phyloP scores from a whole-genome alignment of 257 asterid genomes.

The Solanum corneliomulleri region DNA sequence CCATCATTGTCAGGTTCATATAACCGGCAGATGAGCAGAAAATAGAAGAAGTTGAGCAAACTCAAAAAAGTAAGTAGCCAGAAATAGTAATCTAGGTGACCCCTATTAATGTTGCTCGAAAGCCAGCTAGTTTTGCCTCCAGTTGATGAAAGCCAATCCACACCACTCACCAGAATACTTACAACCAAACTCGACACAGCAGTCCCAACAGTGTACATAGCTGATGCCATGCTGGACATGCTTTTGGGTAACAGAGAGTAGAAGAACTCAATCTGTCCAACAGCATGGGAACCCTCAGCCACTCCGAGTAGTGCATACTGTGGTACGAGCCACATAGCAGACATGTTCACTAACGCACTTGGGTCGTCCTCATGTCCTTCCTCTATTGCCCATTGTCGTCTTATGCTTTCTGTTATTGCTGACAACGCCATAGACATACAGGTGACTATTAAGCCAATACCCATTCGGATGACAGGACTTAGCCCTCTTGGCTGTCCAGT shows the following conservation, averaged over 20 bases:
- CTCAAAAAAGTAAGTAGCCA: constrained; percentile 6
- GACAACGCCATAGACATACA: background rate
- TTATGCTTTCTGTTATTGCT: constrained; percentile 4
- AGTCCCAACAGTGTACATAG: background rate
- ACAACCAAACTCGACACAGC: constrained; percentile 7
- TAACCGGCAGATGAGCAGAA: background rate
- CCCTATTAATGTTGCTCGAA: constrained; percentile 9
- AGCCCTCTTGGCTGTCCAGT: constrained; percentile 1
- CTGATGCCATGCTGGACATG: constrained; percentile 14
- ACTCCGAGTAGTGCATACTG: constrained; percentile 1
- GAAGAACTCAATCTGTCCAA: constrained; percentile 10
- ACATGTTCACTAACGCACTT: background rate
- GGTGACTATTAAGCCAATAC: constrained; percentile 1
- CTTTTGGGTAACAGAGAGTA: constrained; percentile 1
- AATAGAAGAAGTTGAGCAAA: constrained; percentile 1
- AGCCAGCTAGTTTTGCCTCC: constrained; percentile 3
- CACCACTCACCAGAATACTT: constrained; percentile 1
- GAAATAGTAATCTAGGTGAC: constrained; percentile 13
- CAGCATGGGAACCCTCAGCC: constrained; percentile 5
- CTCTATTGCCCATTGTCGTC: background rate
- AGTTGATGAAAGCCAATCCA: background rate
- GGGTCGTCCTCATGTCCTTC: background rate
- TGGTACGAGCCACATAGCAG: constrained; percentile 15
- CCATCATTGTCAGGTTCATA: background rate
- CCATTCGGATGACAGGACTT: constrained; percentile 3